Evolutionary conservation across 176 grass and related monocot species (phyloP), one percentile per base, ranked within the genome.

Genomic region (Cenchrus americanus): DNA sequence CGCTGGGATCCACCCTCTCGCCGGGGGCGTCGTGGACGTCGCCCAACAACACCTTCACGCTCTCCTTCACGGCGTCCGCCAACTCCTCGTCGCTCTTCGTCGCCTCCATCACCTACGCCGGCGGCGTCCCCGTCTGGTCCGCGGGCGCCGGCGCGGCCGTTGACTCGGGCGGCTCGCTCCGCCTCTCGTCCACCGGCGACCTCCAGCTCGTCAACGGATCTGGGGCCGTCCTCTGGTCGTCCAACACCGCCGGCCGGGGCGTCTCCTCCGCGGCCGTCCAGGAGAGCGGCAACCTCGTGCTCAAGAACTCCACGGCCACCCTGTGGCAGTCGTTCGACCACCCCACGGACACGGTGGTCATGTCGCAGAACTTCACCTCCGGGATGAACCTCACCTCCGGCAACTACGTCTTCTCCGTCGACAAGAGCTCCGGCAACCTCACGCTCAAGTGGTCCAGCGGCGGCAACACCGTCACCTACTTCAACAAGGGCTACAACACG

Each of bases 401-500:
- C 2, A 0, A 1, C 41, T 96, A 99, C 87, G 26, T 77, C 66
- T 99, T 99, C 86, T 62, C 80, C 27, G 74, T 99, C 62, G 51
- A 76, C 21, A 2, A 3, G 32, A 8, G 0, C 43, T 67, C 86
- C 3, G 96, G 96, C 57, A 99, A 99, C 87, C 91, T 99, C 8
- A 96, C 87, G 15, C 91, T 99, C 62, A 18, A 0, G 8, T 99
- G 88, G 93, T 83, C 47, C 24, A 30, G 54, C 75, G 2, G 0
- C 66, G 47, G 49, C 77, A 14, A 15, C 77, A 26, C 76, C 19
- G 85, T 89, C 27, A 54, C 30, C 11, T 99, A 99, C 89, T 99
- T 99, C 87, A 99, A 96, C 87, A 84, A 85, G 40, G 96, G 96
- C 0, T 99, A 88, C 83, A 99, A 99, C 69, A 60, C 85, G 1